Base-by-base conservation (phyloP, 352 stramenopile species). In the Thalassiosira exigua region DNA sequence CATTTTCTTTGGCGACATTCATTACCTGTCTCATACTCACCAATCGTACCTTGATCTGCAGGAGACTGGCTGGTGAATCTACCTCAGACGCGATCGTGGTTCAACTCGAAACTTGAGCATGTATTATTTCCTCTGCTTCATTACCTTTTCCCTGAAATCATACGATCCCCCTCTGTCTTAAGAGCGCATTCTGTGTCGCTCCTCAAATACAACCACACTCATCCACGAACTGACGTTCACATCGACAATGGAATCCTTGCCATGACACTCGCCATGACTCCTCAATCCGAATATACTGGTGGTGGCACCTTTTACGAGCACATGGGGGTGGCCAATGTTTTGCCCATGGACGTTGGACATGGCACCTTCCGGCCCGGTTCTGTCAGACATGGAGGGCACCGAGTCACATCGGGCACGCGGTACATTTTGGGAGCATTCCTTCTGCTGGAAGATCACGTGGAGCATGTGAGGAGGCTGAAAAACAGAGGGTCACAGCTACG, bases 371-470 rank as follows among this genome's bases (percentile, higher is more conserved):
- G 87, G 54, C 87, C 87, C 4, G 84, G 87, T 26, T 75, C 46
- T 42, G 77, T 92, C 17, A 57, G 87, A 7, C 87, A 92, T 66
- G 82, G 84, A 60, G 84, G 87, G 22, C 83, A 90, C 61, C 58
- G 72, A 19, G 81, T 92, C 3, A 80, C 48, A 11, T 51, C 67
- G 17, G 87, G 87, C 19, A 74, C 58, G 26, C 50, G 87, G 54
- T 92, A 90, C 52, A 86, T 92, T 58, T 77, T 92, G 19, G 87
- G 87, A 57, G 87, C 81, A 12, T 92, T 92, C 62, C 61, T 90
- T n/a, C 57, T 92, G 14, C 56, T 90, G 24, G 72, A 90, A 76
- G 75, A 90, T 51, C 65, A 82, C 14, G 79, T 91, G 0, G 86
- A 92, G 44, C 86, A 92, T 76, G 86, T 92, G 12, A 58, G 86